These are phyloP conservation scores for Linum usitatissimum DNA, from an alignment of 345 rosid genomes.

Conservation along the genomic window DNA sequence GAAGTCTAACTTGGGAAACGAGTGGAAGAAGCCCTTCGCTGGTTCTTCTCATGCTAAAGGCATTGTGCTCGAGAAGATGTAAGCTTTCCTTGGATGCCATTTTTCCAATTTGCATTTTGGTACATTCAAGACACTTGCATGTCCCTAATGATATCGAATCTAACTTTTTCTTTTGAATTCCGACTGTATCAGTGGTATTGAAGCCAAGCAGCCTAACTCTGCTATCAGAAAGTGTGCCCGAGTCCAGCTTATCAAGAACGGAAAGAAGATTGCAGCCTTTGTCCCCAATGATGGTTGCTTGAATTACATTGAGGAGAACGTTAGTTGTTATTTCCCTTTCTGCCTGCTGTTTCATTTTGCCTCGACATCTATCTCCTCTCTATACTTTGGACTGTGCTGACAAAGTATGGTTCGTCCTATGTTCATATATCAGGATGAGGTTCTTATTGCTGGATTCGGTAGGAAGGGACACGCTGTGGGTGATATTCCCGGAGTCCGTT, in stretches of 20 bases:
- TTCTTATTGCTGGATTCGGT: constrained; percentile 71
- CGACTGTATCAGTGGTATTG: constrained; percentile 63
- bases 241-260: constrained; percentile 88
- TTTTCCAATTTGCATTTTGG: no score
- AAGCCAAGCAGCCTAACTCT: constrained; percentile 98
- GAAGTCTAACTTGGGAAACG: constrained; percentile 76
- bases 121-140: no score
- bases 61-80: constrained; percentile 63
- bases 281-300: constrained; percentile 97
- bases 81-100: background rate
- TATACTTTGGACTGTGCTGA: background rate
- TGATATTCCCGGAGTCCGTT: constrained; percentile 83
- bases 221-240: constrained; percentile 94
- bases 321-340: constrained; percentile 19
- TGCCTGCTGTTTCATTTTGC: background rate
- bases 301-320: constrained; percentile 89
- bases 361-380: background rate
- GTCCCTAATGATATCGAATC: no score
- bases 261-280: constrained; percentile 93
- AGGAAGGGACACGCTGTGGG: constrained; percentile 81
- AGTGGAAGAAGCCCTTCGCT: constrained; percentile 81
- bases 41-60: constrained; percentile 70
- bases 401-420: background rate
- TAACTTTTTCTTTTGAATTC: background rate
- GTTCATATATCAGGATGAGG: constrained; percentile 42